Evolutionary conservation across 306 rosid genomes (phyloP).

Genomic region (Prunus davidiana): DNA sequence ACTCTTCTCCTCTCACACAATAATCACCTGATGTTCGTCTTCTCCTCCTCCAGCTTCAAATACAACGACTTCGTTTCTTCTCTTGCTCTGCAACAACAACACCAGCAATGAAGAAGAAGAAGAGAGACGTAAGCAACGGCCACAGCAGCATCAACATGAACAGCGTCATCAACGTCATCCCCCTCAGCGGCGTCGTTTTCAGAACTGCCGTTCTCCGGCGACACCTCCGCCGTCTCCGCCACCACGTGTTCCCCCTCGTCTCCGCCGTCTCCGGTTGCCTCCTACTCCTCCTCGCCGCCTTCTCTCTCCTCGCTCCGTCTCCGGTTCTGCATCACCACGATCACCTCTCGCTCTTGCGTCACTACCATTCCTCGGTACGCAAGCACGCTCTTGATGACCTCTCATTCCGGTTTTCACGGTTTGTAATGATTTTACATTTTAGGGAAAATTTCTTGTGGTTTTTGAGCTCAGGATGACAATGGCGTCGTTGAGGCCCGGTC

Average conservation of each 20-base stretch:
- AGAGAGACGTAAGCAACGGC: slow-evolving; percentile 14
- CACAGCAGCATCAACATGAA: neutral
- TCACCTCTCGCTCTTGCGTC: slow-evolving; percentile 16
- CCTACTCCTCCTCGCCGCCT: slow-evolving; percentile 45
- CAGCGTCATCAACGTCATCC: neutral
- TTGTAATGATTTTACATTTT: neutral
- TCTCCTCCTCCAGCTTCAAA: neutral
- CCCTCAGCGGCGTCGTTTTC: slow-evolving; percentile 10
- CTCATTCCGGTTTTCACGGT: neutral
- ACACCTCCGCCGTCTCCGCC: slow-evolving; percentile 24
- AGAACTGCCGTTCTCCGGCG: slow-evolving; percentile 32
- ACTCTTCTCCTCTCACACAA: neutral
- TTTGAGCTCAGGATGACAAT: slow-evolving; percentile 22
- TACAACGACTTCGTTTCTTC: neutral
- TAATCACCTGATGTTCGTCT: neutral
- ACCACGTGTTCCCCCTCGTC: slow-evolving; percentile 45
- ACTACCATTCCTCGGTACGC: slow-evolving; percentile 18
- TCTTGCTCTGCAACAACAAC: neutral
- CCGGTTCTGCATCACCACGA: slow-evolving; percentile 31
- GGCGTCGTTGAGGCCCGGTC: slow-evolving; percentile 14
- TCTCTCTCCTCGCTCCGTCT: slow-evolving; percentile 41
- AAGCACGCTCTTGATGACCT: neutral
- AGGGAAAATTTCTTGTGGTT: neutral
- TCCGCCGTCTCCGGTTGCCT: slow-evolving; percentile 51
- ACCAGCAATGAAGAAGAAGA: slow-evolving; percentile 32